Conservation (phyloP, 2,329 filamentous ascomycete species). For the Beauveria sp. region DNA sequence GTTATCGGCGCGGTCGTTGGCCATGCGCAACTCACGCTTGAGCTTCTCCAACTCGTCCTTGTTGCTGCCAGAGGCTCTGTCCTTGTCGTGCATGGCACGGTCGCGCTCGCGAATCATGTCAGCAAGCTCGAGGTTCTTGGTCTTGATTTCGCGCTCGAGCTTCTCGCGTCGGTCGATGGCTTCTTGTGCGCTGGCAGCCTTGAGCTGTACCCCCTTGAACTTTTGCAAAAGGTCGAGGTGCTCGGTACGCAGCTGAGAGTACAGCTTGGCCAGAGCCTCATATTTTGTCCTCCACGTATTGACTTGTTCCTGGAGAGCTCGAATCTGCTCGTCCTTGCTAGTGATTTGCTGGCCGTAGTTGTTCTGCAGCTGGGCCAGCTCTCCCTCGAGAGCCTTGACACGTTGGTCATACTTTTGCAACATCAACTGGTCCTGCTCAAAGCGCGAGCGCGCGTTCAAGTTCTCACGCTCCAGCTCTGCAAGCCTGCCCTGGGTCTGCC, state of each 20-base stretch:
- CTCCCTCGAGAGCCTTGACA: constrained; percentile 85
- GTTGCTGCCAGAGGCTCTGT: constrained; percentile 75
- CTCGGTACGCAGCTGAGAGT: constrained; percentile 91
- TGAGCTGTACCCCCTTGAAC: constrained; percentile 92
- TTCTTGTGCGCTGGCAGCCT: constrained; percentile 93
- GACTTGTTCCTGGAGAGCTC: constrained; percentile 88
- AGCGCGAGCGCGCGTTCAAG: constrained; percentile 85
- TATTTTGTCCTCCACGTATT: constrained; percentile 98
- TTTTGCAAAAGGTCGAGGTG: constrained; percentile 92
- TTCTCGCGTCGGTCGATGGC: constrained; percentile 93
- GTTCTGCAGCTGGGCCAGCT: constrained; percentile 72
- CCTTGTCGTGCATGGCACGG: constrained; percentile 85
- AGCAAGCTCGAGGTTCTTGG: constrained; percentile 96
- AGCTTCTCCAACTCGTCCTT: constrained; percentile 93
- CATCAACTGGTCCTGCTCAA: constrained; percentile 95
- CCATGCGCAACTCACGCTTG: constrained; percentile 86
- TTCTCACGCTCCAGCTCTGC: constrained; percentile 95
- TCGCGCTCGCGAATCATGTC: constrained; percentile 98
- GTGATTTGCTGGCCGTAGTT: constrained; percentile 78
- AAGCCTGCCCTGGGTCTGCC: constrained; percentile 91
- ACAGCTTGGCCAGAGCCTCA: constrained; percentile 90
- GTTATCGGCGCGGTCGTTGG: constrained; percentile 85
- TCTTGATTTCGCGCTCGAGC: constrained; percentile 95
- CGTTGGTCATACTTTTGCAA: constrained; percentile 92
- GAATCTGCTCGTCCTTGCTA: constrained; percentile 92